phyloP scores from a whole-genome alignment of 257 asterid genomes.

The Plectranthus barbatus region DNA sequence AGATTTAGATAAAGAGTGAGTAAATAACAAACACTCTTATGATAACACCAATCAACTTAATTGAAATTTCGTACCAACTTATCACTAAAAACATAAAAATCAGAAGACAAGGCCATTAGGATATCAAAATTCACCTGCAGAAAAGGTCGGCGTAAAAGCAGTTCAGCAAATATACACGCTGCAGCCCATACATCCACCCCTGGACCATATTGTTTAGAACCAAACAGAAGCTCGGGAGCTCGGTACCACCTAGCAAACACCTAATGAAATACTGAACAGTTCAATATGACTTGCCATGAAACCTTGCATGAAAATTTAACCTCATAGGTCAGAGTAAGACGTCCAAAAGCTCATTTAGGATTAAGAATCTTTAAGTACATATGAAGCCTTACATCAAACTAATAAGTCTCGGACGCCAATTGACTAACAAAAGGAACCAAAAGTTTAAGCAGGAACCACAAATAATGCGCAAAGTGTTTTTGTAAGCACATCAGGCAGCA shows the following conservation, averaged over 20 bases:
- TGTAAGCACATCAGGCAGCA: neutral
- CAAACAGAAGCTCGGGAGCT: conserved; percentile 96
- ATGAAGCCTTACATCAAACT: neutral
- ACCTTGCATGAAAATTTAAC: neutral
- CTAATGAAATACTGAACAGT: conserved; percentile 27
- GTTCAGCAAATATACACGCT: conserved; percentile 97
- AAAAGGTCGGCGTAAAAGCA: conserved; percentile 83
- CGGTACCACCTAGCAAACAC: conserved; percentile 99
- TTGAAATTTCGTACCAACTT: neutral
- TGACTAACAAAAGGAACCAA: neutral
- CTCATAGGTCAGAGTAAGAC: neutral
- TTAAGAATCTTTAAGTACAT: neutral
- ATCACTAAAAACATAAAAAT: neutral
- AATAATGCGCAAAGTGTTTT: neutral
- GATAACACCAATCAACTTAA: neutral
- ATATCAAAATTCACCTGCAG: conserved; percentile 57
- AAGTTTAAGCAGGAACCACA: neutral
- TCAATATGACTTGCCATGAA: conserved; percentile 8
- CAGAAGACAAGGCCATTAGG: conserved; percentile 2
- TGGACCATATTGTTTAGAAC: conserved; percentile 96
- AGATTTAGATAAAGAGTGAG: neutral
- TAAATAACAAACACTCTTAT: neutral
- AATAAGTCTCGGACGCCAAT: neutral
- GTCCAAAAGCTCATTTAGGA: neutral
- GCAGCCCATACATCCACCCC: conserved; percentile 99